Percentiles rank a stretch among this genome's conserved stretches.
Evolutionary conservation across 2,329 filamentous ascomycete genomes (phyloP).

Genomic region (Alternaria arborescens): DNA sequence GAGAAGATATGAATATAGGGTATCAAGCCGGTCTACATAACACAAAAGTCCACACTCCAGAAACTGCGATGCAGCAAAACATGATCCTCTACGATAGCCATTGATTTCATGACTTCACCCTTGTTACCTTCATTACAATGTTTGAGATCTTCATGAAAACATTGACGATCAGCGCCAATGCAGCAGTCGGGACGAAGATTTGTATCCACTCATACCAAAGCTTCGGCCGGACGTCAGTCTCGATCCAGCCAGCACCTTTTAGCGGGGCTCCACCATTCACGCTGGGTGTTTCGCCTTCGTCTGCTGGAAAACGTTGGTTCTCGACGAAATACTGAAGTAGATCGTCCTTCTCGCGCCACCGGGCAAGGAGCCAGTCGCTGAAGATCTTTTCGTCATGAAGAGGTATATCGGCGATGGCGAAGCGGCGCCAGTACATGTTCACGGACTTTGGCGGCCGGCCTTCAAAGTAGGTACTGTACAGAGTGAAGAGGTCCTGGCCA

Average conservation of each 20-base stretch:
- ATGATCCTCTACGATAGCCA: neutral
- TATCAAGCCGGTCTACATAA: conserved; percentile 24
- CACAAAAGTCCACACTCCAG: conserved; percentile 3
- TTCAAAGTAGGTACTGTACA: conserved; percentile 86
- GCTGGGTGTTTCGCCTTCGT: conserved; percentile 46
- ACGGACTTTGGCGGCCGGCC: conserved; percentile 91
- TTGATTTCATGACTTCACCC: conserved; percentile 10
- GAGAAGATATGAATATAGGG: conserved; percentile 17
- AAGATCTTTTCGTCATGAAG: conserved; percentile 76
- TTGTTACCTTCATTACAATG: conserved; percentile 31
- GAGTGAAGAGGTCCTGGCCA: conserved; percentile 86
- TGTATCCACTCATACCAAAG: conserved; percentile 54
- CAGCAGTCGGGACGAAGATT: conserved; percentile 53
- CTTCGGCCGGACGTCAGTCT: conserved; percentile 56
- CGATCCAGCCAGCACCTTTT: conserved; percentile 55
- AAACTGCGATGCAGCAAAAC: neutral
- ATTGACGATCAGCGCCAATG: conserved; percentile 48
- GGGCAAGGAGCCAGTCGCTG: conserved; percentile 79
- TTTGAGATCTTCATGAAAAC: conserved; percentile 35
- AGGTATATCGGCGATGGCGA: conserved; percentile 80
- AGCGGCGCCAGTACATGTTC: conserved; percentile 96
- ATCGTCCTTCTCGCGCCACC: conserved; percentile 92
- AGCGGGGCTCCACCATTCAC: conserved; percentile 28
- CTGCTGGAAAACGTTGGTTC: conserved; percentile 83
- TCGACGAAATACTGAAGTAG: conserved; percentile 78